Percentiles rank a stretch among this genome's conserved stretches.
These are phyloP conservation scores for Sesbania bispinosa DNA, from an alignment of 306 rosid species.

Conservation along the genomic window DNA sequence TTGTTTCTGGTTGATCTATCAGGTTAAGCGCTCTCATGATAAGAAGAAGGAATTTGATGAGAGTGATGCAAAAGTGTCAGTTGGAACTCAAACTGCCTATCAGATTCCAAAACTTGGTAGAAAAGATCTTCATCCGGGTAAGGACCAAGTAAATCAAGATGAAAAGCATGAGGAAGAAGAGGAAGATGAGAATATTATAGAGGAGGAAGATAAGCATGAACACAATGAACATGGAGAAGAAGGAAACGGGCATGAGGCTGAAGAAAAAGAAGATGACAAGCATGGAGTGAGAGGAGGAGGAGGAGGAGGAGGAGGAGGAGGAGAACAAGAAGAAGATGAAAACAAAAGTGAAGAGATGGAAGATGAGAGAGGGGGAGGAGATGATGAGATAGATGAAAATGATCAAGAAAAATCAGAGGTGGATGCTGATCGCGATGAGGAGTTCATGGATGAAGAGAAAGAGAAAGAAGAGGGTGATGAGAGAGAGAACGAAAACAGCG, in stretches of 20 bases:
- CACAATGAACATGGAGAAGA: slow-evolving; percentile 34
- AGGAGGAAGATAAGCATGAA: slow-evolving; percentile 50
- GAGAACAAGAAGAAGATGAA: slow-evolving; percentile 50
- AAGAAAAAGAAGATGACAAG: slow-evolving; percentile 24
- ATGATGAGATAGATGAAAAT: slow-evolving; percentile 65
- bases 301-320: too few relatives aligned
- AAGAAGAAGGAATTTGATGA: slow-evolving; percentile 60
- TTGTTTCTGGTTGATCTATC: slow-evolving; percentile 85
- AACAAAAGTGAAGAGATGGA: slow-evolving; percentile 43
- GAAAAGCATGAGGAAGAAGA: slow-evolving; percentile 61
- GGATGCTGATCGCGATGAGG: slow-evolving; percentile 46
- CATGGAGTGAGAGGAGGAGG: slow-evolving; percentile 25
- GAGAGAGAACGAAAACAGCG: slow-evolving; percentile 23
- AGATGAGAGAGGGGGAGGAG: slow-evolving; percentile 56
- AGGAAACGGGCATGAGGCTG: too few relatives aligned
- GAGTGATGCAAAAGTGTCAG: slow-evolving; percentile 31
- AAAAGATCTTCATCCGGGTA: slow-evolving; percentile 44
- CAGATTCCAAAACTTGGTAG: slow-evolving; percentile 60
- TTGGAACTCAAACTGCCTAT: slow-evolving; percentile 20
- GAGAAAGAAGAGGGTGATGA: slow-evolving; percentile 39
- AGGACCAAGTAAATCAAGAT: slow-evolving; percentile 30
- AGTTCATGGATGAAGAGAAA: slow-evolving; percentile 48
- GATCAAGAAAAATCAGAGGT: slow-evolving; percentile 48
- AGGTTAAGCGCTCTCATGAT: slow-evolving; percentile 82
- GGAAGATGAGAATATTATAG: slow-evolving; percentile 45